phyloP scores from a whole-genome alignment of 2,329 filamentous ascomycete species.

The Penicillium sp. region DNA sequence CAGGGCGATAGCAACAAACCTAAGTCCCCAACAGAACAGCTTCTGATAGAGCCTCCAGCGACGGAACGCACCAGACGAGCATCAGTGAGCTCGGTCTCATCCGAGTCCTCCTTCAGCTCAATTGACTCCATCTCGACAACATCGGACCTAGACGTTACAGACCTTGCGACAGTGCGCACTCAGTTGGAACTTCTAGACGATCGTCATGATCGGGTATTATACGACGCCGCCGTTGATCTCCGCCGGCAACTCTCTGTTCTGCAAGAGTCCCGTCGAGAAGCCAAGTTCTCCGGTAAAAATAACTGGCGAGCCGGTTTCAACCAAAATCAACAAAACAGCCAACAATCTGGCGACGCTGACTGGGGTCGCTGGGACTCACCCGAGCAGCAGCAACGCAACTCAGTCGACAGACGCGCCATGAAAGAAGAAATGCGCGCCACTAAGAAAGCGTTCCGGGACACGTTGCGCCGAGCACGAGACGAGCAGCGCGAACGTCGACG shows the following conservation, averaged over 20 bases:
- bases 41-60: neutral
- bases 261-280: constrained; percentile 37
- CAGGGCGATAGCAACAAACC: neutral
- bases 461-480: constrained; percentile 37
- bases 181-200: constrained; percentile 37
- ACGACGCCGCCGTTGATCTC: constrained; percentile 38
- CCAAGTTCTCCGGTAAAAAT: constrained; percentile 23
- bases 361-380: constrained; percentile 42
- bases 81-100: constrained; percentile 34
- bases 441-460: constrained; percentile 39
- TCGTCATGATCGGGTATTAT: constrained; percentile 38
- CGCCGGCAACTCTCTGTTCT: constrained; percentile 36
- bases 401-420: constrained; percentile 31
- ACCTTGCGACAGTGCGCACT: constrained; percentile 37
- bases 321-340: constrained; percentile 7
- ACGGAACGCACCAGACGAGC: constrained; percentile 26
- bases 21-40: neutral
- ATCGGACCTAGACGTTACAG: constrained; percentile 37
- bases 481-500: constrained; percentile 35
- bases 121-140: constrained; percentile 40
- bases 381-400: constrained; percentile 32
- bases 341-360: constrained; percentile 20
- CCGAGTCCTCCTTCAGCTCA: constrained; percentile 38
- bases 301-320: constrained; percentile 26
- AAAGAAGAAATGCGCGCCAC: constrained; percentile 41